Percentiles rank a stretch among this genome's conserved stretches.
Evolutionary conservation across 331 rosid species (phyloP).

Genomic region (Malus hybrid): DNA sequence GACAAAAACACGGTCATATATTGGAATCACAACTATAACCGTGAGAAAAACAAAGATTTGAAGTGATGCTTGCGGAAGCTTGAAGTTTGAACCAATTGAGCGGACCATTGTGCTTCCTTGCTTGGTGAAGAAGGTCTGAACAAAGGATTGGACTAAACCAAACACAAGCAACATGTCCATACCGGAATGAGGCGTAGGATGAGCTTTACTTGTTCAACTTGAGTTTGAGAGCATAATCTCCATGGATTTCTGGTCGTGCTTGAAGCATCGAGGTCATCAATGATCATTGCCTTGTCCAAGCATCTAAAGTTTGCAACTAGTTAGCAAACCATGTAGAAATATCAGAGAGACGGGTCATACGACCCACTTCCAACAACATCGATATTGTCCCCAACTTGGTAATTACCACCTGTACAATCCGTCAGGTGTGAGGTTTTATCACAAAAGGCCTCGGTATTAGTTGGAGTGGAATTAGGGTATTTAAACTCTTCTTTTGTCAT

Average conservation of each 20-base stretch:
- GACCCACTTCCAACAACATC: too few species aligned
- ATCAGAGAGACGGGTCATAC: too few species aligned
- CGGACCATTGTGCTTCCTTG: constrained; percentile 47
- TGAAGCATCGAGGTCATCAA: constrained; percentile 16
- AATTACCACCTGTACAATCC: too few species aligned
- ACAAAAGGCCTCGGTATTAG: too few species aligned
- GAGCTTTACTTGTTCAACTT: constrained; percentile 50
- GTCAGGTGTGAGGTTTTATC: too few species aligned
- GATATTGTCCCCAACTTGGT: too few species aligned
- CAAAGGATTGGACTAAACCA: constrained; percentile 26
- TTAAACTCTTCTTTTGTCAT: too few species aligned
- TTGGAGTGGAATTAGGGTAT: too few species aligned
- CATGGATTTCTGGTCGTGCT: constrained; percentile 21
- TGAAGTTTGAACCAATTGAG: constrained; percentile 31
- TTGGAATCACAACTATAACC: constrained; percentile 18
- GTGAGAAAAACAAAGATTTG: constrained; percentile 31
- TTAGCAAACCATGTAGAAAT: background rate
- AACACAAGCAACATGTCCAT: constrained; percentile 43
- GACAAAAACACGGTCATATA: constrained; percentile 40
- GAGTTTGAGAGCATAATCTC: constrained; percentile 28
- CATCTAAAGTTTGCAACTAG: constrained; percentile 10
- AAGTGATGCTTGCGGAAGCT: constrained; percentile 42
- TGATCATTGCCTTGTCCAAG: constrained; percentile 27
- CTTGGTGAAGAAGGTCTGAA: constrained; percentile 39
- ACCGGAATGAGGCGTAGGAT: constrained; percentile 34